phyloP scores from a whole-genome alignment of 345 rosid species.

The Xanthoceras sorbifolium region DNA sequence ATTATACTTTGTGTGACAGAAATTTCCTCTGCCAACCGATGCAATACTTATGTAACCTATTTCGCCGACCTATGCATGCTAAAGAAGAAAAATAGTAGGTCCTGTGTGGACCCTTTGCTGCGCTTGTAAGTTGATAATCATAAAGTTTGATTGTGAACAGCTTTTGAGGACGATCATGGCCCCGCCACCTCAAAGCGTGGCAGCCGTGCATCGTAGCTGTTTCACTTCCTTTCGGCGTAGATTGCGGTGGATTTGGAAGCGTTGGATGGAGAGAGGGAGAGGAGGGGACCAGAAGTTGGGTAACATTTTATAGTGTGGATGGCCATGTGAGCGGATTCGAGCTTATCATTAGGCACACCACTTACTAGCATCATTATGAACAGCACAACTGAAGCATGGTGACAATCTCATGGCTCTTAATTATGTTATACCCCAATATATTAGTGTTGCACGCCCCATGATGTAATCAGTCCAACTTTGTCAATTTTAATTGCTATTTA shows the following conservation, averaged over 20 bases:
- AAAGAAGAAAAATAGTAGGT: neutral
- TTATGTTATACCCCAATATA: neutral
- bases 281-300: slow-evolving; percentile 23
- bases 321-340: slow-evolving; percentile 23
- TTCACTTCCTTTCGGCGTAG: slow-evolving; percentile 29
- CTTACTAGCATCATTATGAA: slow-evolving; percentile 24
- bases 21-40: neutral
- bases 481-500: neutral
- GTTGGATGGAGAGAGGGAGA: neutral
- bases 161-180: slow-evolving; percentile 17
- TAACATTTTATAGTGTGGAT: neutral
- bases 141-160: slow-evolving; percentile 5
- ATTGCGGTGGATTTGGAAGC: slow-evolving; percentile 22
- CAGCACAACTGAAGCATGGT: slow-evolving; percentile 10
- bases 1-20: neutral
- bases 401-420: slow-evolving; percentile 8
- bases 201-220: slow-evolving; percentile 1
- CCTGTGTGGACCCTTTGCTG: slow-evolving; percentile 21
- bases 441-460: slow-evolving; percentile 15
- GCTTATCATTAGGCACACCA: slow-evolving; percentile 37
- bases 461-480: neutral
- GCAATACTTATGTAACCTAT: neutral
- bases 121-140: neutral
- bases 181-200: slow-evolving; percentile 28
- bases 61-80: slow-evolving; percentile 13